Evolutionary conservation across 2,329 filamentous ascomycete species (phyloP).

Genomic region (Monilinia fructicola): DNA sequence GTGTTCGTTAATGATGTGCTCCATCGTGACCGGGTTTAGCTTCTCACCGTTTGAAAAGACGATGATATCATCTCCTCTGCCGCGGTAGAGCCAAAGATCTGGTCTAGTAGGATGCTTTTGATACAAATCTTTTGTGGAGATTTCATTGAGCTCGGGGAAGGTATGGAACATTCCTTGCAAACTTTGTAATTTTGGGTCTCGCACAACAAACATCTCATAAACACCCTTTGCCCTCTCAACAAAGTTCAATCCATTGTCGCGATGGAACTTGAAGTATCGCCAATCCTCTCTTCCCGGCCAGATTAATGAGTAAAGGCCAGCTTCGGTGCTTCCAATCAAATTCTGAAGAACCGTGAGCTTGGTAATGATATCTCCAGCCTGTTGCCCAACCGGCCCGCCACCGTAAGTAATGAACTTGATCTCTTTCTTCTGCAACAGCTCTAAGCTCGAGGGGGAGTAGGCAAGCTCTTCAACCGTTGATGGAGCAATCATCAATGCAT

Average conservation of each 20-base stretch:
- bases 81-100: conserved; percentile 9
- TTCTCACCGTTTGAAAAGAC: conserved; percentile 48
- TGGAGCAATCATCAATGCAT: conserved; percentile 16
- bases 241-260: conserved; percentile 9
- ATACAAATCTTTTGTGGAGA: conserved; percentile 15
- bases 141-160: conserved; percentile 21
- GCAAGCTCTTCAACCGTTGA: conserved; percentile 22
- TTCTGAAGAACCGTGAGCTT: conserved; percentile 16
- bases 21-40: conserved; percentile 31
- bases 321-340: conserved; percentile 21
- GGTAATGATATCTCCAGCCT: conserved; percentile 19
- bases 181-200: conserved; percentile 12
- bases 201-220: conserved; percentile 13
- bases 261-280: conserved; percentile 20
- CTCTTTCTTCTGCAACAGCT: conserved; percentile 6
- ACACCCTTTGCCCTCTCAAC: background rate
- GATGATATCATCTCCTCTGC: conserved; percentile 45
- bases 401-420: conserved; percentile 15
- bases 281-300: conserved; percentile 5
- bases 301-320: background rate
- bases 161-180: conserved; percentile 22
- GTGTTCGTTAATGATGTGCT: conserved; percentile 10
- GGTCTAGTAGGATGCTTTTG: conserved; percentile 11
- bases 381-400: conserved; percentile 15
- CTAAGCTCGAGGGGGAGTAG: conserved; percentile 7